A percentile compares a stretch with the other conserved stretches of the same genome.
These are phyloP conservation scores for Parasitella parasitica DNA, from an alignment of 371 early-diverging fungal species.

Conservation along the genomic window DNA sequence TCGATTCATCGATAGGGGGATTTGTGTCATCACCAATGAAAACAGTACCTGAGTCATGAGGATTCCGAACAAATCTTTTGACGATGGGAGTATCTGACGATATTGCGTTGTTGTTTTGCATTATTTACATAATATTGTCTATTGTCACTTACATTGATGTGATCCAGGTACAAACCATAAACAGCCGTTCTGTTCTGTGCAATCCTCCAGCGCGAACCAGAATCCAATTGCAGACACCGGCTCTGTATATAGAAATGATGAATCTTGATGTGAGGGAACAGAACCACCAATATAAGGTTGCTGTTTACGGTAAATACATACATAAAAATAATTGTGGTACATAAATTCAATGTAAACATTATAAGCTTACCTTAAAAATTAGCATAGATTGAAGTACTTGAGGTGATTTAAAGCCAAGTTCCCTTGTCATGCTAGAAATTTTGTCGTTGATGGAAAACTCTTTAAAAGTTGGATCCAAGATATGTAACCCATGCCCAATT, in stretches of 20 bases:
- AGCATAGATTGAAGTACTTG: constrained; percentile 89
- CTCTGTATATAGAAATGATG: constrained; percentile 87
- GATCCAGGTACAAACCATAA: constrained; percentile 86
- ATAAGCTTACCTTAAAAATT: constrained; percentile 71
- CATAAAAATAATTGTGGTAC: background rate
- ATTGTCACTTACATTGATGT: constrained; percentile 63
- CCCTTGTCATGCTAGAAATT: constrained; percentile 57
- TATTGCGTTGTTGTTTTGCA: background rate
- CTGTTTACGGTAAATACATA: background rate
- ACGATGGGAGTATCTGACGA: constrained; percentile 57
- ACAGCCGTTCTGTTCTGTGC: constrained; percentile 86
- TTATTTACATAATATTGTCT: background rate
- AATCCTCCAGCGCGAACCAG: constrained; percentile 95
- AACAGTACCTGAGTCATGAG: constrained; percentile 51
- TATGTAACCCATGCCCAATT: constrained; percentile 91
- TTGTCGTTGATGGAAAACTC: constrained; percentile 58
- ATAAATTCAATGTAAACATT: background rate
- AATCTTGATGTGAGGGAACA: constrained; percentile 85
- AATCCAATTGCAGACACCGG: constrained; percentile 86
- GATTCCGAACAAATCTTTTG: constrained; percentile 74
- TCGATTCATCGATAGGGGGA: constrained; percentile 31
- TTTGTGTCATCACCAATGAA: constrained; percentile 57
- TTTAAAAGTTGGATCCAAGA: constrained; percentile 70
- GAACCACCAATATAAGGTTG: constrained; percentile 9
- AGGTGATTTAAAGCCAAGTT: constrained; percentile 72